Evolutionary conservation across 2,329 filamentous ascomycete species (phyloP).

Genomic region (Stagonosporopsis vannaccii): DNA sequence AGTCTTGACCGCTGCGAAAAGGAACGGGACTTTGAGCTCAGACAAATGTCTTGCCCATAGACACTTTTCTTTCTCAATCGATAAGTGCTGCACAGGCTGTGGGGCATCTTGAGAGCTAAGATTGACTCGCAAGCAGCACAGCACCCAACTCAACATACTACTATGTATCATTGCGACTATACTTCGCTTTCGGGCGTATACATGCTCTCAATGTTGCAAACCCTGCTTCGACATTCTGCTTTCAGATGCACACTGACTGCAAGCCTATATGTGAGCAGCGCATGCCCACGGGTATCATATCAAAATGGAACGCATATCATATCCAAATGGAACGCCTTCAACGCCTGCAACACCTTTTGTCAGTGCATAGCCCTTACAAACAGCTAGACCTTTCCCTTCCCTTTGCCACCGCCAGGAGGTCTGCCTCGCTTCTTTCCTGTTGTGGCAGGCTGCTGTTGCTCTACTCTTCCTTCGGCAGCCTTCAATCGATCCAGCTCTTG

Average conservation of each 20-base stretch:
- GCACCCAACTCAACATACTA: background rate
- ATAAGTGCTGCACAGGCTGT: background rate
- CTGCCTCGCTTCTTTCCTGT: conserved; percentile 28
- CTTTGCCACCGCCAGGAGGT: conserved; percentile 34
- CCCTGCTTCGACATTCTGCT: background rate
- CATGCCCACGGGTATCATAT: conserved; percentile 13
- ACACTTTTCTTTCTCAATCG: too few species aligned
- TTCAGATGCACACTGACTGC: background rate
- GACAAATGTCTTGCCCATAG: too few species aligned
- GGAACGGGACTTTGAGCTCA: too few species aligned
- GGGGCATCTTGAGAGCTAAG: background rate
- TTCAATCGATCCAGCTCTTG: conserved; percentile 66
- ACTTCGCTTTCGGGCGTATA: background rate
- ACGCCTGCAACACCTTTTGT: background rate
- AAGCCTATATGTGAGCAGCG: background rate
- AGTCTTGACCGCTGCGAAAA: background rate
- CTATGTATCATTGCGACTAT: too few species aligned
- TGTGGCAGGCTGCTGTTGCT: conserved; percentile 16
- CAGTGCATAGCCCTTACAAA: background rate
- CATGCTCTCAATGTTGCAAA: background rate
- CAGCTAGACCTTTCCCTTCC: conserved; percentile 22
- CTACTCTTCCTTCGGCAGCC: conserved; percentile 37
- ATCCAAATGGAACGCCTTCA: too few species aligned
- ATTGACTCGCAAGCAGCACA: background rate
- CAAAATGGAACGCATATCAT: background rate